A percentile compares a stretch with the other conserved stretches of the same genome.
These are phyloP conservation scores for Aspergillus incahuasiensis DNA, from an alignment of 495 filamentous ascomycete genomes.

Conservation along the genomic window DNA sequence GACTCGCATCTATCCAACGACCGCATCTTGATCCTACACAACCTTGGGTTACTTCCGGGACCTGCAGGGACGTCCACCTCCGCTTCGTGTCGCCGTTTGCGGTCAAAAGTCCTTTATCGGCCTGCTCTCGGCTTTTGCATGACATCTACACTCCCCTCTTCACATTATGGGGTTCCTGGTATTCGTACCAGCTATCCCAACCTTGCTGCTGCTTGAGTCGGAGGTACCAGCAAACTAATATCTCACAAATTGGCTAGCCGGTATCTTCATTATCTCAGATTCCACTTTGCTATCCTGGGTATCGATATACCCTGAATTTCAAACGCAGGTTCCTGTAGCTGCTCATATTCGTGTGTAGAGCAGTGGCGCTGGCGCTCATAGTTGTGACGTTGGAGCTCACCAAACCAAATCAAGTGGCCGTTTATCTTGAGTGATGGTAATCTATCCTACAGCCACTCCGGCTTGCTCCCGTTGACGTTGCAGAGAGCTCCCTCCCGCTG, in stretches of 20 bases:
- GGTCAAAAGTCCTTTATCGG: neutral
- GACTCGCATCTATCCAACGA: neutral
- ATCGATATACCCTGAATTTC: neutral
- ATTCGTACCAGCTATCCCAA: neutral
- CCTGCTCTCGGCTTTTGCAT: slow-evolving; percentile 4
- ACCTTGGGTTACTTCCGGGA: slow-evolving; percentile 1
- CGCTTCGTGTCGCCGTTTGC: slow-evolving; percentile 9
- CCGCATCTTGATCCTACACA: neutral
- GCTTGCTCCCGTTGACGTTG: neutral
- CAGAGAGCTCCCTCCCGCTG: neutral
- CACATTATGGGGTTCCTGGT: neutral
- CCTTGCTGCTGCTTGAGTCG: neutral
- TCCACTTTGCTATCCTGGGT: neutral
- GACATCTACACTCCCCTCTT: slow-evolving; percentile 13
- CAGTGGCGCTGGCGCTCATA: too few species aligned
- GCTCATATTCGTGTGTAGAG: neutral
- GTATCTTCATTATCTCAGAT: too few species aligned
- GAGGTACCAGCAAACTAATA: neutral
- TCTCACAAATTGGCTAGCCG: too few species aligned
- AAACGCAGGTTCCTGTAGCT: neutral
- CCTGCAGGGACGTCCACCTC: slow-evolving; percentile 10
- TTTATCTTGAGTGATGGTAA: neutral
- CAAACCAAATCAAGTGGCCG: neutral
- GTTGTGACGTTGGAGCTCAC: too few species aligned
- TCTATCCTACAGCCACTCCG: neutral